A percentile compares a stretch with the other conserved stretches of the same genome.
phyloP scores from a whole-genome alignment of 345 rosid genomes.

The Eucalyptus regnans region DNA sequence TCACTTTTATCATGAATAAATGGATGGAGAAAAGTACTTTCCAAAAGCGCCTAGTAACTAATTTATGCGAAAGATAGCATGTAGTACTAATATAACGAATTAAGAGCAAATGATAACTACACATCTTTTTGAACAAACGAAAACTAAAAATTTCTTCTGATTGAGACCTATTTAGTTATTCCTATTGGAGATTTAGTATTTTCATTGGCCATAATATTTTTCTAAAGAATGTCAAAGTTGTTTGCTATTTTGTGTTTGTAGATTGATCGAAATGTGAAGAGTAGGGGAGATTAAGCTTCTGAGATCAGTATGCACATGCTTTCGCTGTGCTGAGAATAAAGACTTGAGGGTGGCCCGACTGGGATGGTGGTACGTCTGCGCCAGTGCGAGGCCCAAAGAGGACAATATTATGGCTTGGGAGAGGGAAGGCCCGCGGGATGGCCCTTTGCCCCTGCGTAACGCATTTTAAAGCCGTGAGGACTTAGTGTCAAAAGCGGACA shows the following conservation, averaged over 20 bases:
- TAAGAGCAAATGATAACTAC: background rate
- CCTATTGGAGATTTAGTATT: background rate
- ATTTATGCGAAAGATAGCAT: background rate
- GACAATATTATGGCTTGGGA: no score
- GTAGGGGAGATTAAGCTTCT: background rate
- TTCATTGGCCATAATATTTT: background rate
- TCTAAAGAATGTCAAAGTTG: background rate
- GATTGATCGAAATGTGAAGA: background rate
- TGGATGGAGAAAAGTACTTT: background rate
- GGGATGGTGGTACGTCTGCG: no score
- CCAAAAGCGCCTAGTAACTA: background rate
- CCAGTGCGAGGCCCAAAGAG: no score
- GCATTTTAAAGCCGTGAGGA: no score
- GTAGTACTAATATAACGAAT: background rate
- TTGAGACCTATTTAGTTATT: background rate
- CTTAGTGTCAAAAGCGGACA: no score
- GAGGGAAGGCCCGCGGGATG: no score
- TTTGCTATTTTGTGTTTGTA: background rate
- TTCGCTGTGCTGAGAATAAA: no score
- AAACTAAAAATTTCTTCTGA: background rate
- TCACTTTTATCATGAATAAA: background rate
- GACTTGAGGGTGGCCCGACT: no score
- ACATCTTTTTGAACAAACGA: background rate
- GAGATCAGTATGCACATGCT: background rate
- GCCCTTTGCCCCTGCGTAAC: no score